Percentiles rank a stretch among this genome's conserved stretches.
phyloP scores from a whole-genome alignment of 371 early-diverging fungal genomes.

The Mortierella sp. region DNA sequence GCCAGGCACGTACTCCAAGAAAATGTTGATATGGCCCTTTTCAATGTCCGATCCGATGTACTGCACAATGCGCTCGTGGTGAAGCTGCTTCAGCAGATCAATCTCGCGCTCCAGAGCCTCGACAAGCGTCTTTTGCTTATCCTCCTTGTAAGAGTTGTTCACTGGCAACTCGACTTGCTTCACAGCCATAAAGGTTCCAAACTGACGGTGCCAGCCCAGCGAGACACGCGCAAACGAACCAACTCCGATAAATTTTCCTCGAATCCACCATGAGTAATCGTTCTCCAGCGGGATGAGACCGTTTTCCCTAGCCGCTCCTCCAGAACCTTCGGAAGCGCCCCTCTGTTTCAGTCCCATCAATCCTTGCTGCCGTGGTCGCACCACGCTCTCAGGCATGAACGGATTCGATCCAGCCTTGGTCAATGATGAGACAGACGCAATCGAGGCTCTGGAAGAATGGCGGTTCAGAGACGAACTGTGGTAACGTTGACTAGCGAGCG shows the following conservation, averaged over 20 bases:
- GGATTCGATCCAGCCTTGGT: constrained; percentile 12
- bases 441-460: constrained; percentile 33
- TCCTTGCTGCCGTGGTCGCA: constrained; percentile 21
- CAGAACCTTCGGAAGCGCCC: constrained; percentile 16
- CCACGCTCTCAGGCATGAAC: constrained; percentile 9
- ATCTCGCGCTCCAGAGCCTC: constrained; percentile 93
- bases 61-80: constrained; percentile 95
- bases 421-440: constrained; percentile 21
- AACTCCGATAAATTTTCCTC: constrained; percentile 93
- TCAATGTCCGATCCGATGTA: constrained; percentile 91
- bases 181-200: constrained; percentile 95
- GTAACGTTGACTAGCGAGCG: constrained; percentile 44
- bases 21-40: constrained; percentile 89
- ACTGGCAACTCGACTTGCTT: constrained; percentile 95
- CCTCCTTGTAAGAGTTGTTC: constrained; percentile 73
- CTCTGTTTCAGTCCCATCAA: constrained; percentile 16
- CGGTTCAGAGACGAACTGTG: constrained; percentile 36
- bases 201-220: constrained; percentile 86
- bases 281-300: constrained; percentile 48
- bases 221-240: constrained; percentile 99
- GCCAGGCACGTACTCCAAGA: constrained; percentile 98
- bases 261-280: constrained; percentile 75
- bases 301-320: constrained; percentile 26
- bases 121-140: constrained; percentile 70
- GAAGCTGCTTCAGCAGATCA: constrained; percentile 85